phyloP scores from a whole-genome alignment of 495 filamentous ascomycete genomes.

The Penicillium soppii region DNA sequence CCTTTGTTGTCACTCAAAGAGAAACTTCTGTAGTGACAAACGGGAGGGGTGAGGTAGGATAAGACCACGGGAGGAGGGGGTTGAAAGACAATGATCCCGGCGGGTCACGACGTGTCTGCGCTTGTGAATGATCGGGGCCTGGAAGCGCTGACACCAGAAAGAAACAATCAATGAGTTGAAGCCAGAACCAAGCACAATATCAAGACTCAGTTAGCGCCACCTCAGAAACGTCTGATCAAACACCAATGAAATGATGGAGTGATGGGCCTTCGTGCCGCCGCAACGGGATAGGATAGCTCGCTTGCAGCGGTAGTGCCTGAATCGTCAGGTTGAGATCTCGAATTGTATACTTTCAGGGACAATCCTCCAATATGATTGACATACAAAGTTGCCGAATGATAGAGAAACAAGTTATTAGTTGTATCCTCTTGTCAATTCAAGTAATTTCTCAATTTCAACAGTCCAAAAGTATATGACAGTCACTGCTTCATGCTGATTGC shows the following conservation, averaged over 20 bases:
- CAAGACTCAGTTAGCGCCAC: slow-evolving; percentile 16
- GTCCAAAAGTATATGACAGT: no score
- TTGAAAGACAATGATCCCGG: slow-evolving; percentile 27
- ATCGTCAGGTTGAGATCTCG: slow-evolving; percentile 14
- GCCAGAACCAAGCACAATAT: slow-evolving; percentile 8
- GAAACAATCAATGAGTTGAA: slow-evolving; percentile 1
- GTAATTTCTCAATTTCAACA: no score
- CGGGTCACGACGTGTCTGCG: slow-evolving; percentile 25
- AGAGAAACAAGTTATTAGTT: no score
- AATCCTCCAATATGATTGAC: no score
- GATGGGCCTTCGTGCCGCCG: slow-evolving; percentile 44
- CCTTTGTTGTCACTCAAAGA: slow-evolving; percentile 13
- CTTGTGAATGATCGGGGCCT: slow-evolving; percentile 12
- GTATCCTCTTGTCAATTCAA: no score
- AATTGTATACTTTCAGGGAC: neutral
- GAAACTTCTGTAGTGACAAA: slow-evolving; percentile 13
- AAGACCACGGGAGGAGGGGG: slow-evolving; percentile 22
- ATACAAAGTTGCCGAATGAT: neutral
- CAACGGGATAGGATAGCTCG: slow-evolving; percentile 50
- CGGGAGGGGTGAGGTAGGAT: slow-evolving; percentile 23
- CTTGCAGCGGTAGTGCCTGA: slow-evolving; percentile 41
- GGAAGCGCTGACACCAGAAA: slow-evolving; percentile 14
- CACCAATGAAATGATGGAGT: slow-evolving; percentile 30
- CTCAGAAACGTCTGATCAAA: slow-evolving; percentile 15
- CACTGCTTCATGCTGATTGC: neutral